Evolutionary conservation across 495 filamentous ascomycete genomes (phyloP).

Genomic region (Tuber calosporum): DNA sequence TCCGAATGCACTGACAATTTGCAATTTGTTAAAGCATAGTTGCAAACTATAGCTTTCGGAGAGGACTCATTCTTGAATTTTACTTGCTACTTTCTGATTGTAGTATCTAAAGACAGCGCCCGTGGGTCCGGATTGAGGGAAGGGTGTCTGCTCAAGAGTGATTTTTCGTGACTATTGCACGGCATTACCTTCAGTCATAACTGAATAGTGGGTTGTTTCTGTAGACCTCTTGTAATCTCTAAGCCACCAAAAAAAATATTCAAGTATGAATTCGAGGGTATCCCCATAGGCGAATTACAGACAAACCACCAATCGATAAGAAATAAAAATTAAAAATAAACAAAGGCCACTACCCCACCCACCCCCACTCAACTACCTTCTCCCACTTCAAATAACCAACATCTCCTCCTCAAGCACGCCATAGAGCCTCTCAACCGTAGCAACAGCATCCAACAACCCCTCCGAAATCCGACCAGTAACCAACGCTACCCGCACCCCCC

Average conservation of each 20-base stretch:
- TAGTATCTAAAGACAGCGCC: too few species aligned
- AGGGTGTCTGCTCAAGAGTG: not conserved
- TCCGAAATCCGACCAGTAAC: conserved; percentile 35
- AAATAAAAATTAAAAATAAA: not conserved
- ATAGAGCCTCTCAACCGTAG: conserved; percentile 34
- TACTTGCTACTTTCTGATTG: too few species aligned
- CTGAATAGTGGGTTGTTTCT: not conserved
- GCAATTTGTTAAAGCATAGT: too few species aligned
- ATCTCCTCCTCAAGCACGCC: conserved; percentile 40
- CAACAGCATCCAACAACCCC: conserved; percentile 34
- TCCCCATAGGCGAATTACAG: not conserved
- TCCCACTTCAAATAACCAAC: conserved; percentile 36
- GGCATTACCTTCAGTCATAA: not conserved
- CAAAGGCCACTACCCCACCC: not conserved
- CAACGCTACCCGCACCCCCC: conserved; percentile 17
- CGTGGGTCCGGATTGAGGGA: too few species aligned
- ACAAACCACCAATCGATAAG: not conserved
- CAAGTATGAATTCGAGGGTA: not conserved
- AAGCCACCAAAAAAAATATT: not conserved
- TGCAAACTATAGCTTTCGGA: too few species aligned
- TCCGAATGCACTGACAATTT: too few species aligned
- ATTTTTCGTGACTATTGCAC: not conserved
- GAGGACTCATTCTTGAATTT: too few species aligned
- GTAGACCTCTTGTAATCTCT: not conserved
- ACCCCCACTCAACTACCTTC: not conserved